Evolutionary conservation across 495 filamentous ascomycete species (phyloP).

Genomic region (Sabuloglossum arenarium): DNA sequence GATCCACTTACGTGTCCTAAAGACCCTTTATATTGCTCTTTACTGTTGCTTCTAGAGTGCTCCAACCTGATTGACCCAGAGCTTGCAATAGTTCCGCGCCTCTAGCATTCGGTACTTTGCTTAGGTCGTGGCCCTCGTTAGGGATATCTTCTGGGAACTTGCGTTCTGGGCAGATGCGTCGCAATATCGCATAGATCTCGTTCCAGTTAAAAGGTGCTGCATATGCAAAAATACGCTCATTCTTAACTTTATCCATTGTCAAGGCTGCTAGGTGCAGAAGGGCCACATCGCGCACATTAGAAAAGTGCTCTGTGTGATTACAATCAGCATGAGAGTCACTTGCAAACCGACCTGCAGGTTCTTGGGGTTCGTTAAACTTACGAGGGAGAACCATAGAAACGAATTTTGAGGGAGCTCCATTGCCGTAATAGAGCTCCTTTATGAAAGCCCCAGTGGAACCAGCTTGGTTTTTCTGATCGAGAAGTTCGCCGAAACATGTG

Average conservation of each 20-base stretch:
- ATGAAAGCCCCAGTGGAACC: neutral
- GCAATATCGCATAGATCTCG: conserved; percentile 15
- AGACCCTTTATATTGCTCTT: neutral
- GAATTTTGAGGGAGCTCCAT: neutral
- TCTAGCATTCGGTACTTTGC: conserved; percentile 12
- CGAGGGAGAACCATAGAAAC: neutral
- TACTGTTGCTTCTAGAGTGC: neutral
- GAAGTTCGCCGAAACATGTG: conserved; percentile 5
- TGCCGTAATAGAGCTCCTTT: neutral
- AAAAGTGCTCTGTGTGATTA: conserved; percentile 8
- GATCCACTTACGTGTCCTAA: too few species aligned
- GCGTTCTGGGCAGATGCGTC: conserved; percentile 16
- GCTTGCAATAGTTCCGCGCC: conserved; percentile 15
- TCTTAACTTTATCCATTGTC: conserved; percentile 20
- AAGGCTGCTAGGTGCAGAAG: conserved; percentile 26
- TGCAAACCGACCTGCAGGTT: too few species aligned
- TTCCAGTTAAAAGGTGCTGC: conserved; percentile 20
- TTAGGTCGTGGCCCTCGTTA: conserved; percentile 7
- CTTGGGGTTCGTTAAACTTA: neutral
- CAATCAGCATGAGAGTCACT: too few species aligned
- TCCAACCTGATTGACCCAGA: conserved; percentile 8
- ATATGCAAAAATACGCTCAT: conserved; percentile 27
- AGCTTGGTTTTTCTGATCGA: conserved; percentile 3
- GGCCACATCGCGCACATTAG: conserved; percentile 29
- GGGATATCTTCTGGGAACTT: conserved; percentile 14